Base-by-base conservation (phyloP, 1,284 basidiomycete genomes). In the Ustilago curta region DNA sequence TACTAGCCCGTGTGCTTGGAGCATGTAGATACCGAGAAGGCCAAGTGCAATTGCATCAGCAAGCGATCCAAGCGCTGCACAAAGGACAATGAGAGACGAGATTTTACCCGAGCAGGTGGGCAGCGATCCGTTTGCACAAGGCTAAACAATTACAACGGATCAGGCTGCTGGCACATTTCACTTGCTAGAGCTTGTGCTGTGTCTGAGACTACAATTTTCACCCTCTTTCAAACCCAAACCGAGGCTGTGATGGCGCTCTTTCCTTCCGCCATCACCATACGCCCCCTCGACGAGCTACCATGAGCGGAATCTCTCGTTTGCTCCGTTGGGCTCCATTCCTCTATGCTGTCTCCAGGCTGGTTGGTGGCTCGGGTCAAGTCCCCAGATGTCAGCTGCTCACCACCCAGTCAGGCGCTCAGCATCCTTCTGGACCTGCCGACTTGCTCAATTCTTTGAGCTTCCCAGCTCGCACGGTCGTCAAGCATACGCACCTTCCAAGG, bases 51-150 rank as follows among this genome's bases (percentile, higher is more conserved):
- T 37, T 40, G 59, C 14, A 25, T 49, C 48, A 29, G n/a, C 21
- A 57, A 56, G 63, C 35, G 63, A 66, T 66, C 63, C 57, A 35
- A 66, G 63, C 57, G 57, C 43, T 52, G 62, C 55, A 39, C n/a
- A 23, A 44, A 23, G 27, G 18, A 45, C n/a, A 45, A 27, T 27
- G 16, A 25, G 23, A 12, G 9, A 8, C 4, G 35, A 37, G 18
- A 9, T 47, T 47, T 31, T 16, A 31, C 31, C 31, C 23, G 27
- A 16, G 11, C 29, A 42, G 32, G 40, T 51, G 47, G 40, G 27
- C 27, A 48, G 8, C 31, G 8, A 16, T 19, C 31, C 3, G 18
- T 9, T 25, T 29, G 3, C 27, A 8, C 5, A 27, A 7, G 18
- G 27, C 18, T 25, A 18, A 25, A 64, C 49, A 48, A 58, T 64